Conservation (phyloP, 352 stramenopile genomes). For the Stramenopiles sp. region DNA sequence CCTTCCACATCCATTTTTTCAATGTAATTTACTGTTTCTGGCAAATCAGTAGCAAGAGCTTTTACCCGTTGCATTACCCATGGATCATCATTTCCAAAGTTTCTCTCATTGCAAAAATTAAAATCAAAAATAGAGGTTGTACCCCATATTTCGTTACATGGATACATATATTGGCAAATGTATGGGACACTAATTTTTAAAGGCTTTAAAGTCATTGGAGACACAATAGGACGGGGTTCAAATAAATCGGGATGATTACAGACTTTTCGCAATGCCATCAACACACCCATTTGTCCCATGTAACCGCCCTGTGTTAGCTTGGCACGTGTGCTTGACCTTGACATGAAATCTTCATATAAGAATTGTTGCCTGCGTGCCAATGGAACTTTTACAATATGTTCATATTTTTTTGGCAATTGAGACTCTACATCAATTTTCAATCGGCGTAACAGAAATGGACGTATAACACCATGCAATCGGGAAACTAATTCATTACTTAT, state of each 20-base stretch:
- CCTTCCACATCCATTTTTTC: too few species aligned
- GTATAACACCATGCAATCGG: conserved; percentile 87
- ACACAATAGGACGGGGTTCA: conserved; percentile 79
- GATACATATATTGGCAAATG: too few species aligned
- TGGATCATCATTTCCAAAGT: too few species aligned
- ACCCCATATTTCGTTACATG: too few species aligned
- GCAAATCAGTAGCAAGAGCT: too few species aligned
- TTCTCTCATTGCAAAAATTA: too few species aligned
- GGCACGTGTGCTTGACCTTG: conserved; percentile 67
- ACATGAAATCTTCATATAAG: conserved; percentile 97
- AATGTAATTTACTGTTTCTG: too few species aligned
- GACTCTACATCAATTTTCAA: conserved; percentile 94
- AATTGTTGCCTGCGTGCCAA: conserved; percentile 80
- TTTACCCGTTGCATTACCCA: too few species aligned
- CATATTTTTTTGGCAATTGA: conserved; percentile 87
- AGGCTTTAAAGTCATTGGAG: conserved; percentile 50
- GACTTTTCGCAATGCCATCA: conserved; percentile 94
- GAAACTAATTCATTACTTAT: conserved; percentile 69
- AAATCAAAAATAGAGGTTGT: too few species aligned
- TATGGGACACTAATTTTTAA: too few species aligned
- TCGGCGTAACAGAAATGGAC: conserved; percentile 84
- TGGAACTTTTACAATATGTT: conserved; percentile 82
- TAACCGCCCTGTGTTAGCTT: conserved; percentile 57
- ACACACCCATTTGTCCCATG: conserved; percentile 98
- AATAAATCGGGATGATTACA: conserved; percentile 97